Evolutionary conservation across 331 rosid species (phyloP).

Genomic region (Stylosanthes scabra): DNA sequence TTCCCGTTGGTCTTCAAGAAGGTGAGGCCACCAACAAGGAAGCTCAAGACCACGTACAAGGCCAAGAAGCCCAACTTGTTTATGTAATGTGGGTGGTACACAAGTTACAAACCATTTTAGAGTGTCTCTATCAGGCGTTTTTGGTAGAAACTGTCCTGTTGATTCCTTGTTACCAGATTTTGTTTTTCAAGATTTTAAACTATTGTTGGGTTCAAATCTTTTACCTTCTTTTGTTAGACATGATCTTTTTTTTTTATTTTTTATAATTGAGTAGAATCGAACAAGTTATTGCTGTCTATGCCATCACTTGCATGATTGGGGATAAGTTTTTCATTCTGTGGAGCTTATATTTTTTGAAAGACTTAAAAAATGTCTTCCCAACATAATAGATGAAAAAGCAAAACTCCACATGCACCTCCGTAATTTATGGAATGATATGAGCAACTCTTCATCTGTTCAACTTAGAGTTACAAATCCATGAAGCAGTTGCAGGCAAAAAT

Average conservation of each 20-base stretch:
- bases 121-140: conserved; percentile 10
- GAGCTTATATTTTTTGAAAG: too few relatives aligned
- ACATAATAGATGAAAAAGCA: too few relatives aligned
- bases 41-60: conserved; percentile 91
- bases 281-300: conserved; percentile 7
- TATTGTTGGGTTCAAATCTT: conserved; percentile 10
- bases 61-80: conserved; percentile 86
- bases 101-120: not conserved
- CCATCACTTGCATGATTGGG: not conserved
- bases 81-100: conserved; percentile 53
- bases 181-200: conserved; percentile 34
- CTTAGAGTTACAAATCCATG: too few relatives aligned
- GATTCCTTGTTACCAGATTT: conserved; percentile 37
- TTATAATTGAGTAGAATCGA: conserved; percentile 31
- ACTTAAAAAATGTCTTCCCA: too few relatives aligned
- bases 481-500: too few relatives aligned
- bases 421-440: too few relatives aligned
- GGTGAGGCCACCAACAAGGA: conserved; percentile 84
- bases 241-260: not conserved
- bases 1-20: conserved; percentile 87
- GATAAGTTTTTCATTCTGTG: too few relatives aligned
- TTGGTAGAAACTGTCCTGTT: conserved; percentile 27
- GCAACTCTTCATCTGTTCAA: too few relatives aligned
- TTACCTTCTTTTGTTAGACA: conserved; percentile 34
- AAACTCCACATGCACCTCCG: too few relatives aligned